Percentiles rank a stretch among this genome's conserved stretches.
phyloP scores from a whole-genome alignment of 2,329 filamentous ascomycete species.

The Cyclaneusma minus region DNA sequence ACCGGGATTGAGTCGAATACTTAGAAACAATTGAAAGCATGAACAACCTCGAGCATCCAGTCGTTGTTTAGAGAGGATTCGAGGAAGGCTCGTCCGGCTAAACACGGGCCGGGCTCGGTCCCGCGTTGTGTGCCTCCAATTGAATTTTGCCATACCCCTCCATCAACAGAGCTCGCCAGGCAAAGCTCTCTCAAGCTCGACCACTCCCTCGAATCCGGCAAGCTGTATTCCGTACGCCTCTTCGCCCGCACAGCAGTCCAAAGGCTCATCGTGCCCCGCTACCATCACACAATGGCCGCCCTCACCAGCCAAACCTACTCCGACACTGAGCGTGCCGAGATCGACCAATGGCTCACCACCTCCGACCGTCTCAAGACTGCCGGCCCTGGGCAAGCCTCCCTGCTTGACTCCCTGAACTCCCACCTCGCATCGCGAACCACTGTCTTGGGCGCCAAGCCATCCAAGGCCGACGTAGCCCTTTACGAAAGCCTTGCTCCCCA shows the following conservation, averaged over 20 bases:
- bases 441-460: constrained; percentile 77
- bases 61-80: too few relatives aligned
- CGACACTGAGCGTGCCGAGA: constrained; percentile 67
- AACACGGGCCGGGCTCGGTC: too few relatives aligned
- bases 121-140: too few relatives aligned
- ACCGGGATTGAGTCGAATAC: too few relatives aligned
- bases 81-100: too few relatives aligned
- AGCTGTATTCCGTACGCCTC: constrained; percentile 15
- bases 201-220: too few relatives aligned
- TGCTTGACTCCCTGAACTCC: constrained; percentile 67
- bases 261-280: constrained; percentile 21
- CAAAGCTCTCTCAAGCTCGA: too few relatives aligned
- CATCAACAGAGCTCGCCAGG: too few relatives aligned
- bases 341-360: constrained; percentile 77
- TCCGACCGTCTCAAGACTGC: constrained; percentile 51
- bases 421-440: constrained; percentile 83
- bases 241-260: constrained; percentile 12
- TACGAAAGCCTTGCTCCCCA: constrained; percentile 65
- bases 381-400: constrained; percentile 42
- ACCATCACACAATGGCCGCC: constrained; percentile 45
- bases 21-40: too few relatives aligned
- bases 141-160: too few relatives aligned
- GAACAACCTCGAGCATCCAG: too few relatives aligned
- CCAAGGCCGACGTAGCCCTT: constrained; percentile 69
- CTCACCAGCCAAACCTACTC: constrained; percentile 58